These are phyloP conservation scores for Filobasidium floriforme DNA, from an alignment of 768 basidiomycete genomes.

Conservation along the genomic window DNA sequence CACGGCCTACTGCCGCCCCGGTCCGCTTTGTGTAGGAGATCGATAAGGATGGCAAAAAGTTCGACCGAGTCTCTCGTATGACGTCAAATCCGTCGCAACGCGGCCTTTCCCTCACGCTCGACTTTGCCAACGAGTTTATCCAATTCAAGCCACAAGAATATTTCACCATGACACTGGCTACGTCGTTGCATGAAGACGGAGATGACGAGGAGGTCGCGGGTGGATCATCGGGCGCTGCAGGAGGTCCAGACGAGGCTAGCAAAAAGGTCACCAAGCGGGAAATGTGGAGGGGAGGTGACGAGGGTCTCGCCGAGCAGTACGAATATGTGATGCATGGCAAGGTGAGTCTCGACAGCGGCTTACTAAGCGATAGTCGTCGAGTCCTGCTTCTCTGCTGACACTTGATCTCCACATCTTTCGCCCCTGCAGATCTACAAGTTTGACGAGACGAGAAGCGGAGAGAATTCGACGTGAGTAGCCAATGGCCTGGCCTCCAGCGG, in stretches of 20 bases:
- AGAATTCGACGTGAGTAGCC: constrained; percentile 69
- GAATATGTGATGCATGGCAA: constrained; percentile 99
- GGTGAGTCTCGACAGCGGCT: constrained; percentile 49
- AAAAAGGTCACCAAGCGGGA: constrained; percentile 35
- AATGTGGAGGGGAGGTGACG: constrained; percentile 60
- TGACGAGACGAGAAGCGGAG: constrained; percentile 66
- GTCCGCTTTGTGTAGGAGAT: constrained; percentile 27
- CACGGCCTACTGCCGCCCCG: neutral
- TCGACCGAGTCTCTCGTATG: constrained; percentile 88
- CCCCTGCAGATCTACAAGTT: constrained; percentile 81
- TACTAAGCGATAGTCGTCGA: neutral
- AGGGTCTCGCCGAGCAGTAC: constrained; percentile 86
- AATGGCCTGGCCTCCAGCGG: neutral
- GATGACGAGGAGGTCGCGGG: constrained; percentile 26
- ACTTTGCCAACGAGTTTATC: constrained; percentile 88
- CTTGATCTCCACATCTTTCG: neutral
- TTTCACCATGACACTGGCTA: constrained; percentile 75
- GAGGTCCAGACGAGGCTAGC: constrained; percentile 25
- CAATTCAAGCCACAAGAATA: constrained; percentile 61
- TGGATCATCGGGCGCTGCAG: constrained; percentile 2
- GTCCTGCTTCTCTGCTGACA: neutral
- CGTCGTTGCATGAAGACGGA: constrained; percentile 32
- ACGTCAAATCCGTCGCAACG: constrained; percentile 86
- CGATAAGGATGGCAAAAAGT: constrained; percentile 79
- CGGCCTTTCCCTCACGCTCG: constrained; percentile 62